Percentiles rank a stretch among this genome's conserved stretches.
Evolutionary conservation across 495 filamentous ascomycete species (phyloP).

Genomic region (Penicillium daleae): DNA sequence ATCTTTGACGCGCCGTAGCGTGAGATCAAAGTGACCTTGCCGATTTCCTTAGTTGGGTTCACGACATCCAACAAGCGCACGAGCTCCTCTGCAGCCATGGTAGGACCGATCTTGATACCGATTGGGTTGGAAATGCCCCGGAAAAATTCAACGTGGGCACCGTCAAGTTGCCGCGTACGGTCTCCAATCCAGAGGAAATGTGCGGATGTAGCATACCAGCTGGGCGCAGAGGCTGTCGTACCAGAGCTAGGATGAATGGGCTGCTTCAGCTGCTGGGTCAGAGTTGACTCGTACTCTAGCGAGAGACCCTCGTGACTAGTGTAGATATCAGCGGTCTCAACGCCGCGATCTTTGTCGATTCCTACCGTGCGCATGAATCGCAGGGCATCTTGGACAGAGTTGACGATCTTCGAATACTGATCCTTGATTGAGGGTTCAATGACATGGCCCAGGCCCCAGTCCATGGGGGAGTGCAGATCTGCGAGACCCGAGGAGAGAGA

Average conservation of each 20-base stretch:
- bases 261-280: constrained; percentile 76
- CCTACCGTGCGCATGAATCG: constrained; percentile 96
- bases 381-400: constrained; percentile 84
- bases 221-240: constrained; percentile 22
- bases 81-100: constrained; percentile 73
- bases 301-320: constrained; percentile 95
- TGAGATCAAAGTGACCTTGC: constrained; percentile 95
- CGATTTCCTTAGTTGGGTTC: constrained; percentile 78
- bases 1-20: constrained; percentile 85
- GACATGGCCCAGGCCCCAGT: constrained; percentile 96
- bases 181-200: constrained; percentile 99
- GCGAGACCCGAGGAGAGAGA: constrained; percentile 86
- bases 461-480: constrained; percentile 88
- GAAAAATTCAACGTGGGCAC: constrained; percentile 96
- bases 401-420: constrained; percentile 81
- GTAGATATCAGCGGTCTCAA: constrained; percentile 93
- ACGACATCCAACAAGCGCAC: constrained; percentile 77
- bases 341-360: constrained; percentile 78
- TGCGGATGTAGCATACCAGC: constrained; percentile 86
- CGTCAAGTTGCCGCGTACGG: constrained; percentile 87
- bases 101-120: constrained; percentile 93
- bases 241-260: constrained; percentile 43
- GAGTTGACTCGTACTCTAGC: constrained; percentile 88
- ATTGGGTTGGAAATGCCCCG: constrained; percentile 94
- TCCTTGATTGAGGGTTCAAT: constrained; percentile 77